Evolutionary conservation across 805 yeast species (phyloP), one percentile per base, ranked within the genome.

Genomic region (Dipodascus geniculatus): DNA sequence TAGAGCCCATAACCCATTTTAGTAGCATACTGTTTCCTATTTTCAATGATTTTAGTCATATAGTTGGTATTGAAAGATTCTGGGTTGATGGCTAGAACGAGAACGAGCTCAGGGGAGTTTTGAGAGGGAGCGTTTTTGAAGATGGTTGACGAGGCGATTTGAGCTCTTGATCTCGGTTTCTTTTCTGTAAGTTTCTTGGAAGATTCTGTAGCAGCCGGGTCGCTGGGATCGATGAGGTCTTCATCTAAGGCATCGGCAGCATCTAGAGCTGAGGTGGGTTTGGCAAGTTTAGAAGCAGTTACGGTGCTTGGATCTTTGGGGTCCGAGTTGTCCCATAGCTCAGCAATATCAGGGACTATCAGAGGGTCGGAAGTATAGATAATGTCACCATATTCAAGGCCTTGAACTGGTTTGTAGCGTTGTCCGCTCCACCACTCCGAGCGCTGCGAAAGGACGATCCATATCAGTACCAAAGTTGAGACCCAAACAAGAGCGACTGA

Each of bases 1-100:
- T 88, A 91, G 23, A 88, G 69, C 31, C 96, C 98, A 66, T 83
- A 91, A 42, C 79, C 78, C 63, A 87, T 89, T 11, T 73, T 73
- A 66, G 83, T 86, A 3, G 96, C 96, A 65, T 90, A 91, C 66
- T 88, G 90, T 24, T 86, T 84, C 63, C 97, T 78, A 69, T 91
- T 91, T 66, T 88, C 95, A 19, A 88, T 84, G 53, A 90, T 74
- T 57, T 78, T 78, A 17, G 82, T 79, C 49, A 47, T 22, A 16
- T 22, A 22, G 4, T 23, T 23, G 23, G 22, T 14, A 19, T n/a
- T 17, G 19, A n/a, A 19, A 11, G 24, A n/a, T 17, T 49, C 44
- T 8, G 22, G 42, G 47, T 49, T 23, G 17, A 49, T 4, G n/a
- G 22, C 42, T 9, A 23, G 4, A 20, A 49, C 51, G 9, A 49